Conservation (phyloP, 2,329 filamentous ascomycete genomes). For the Nigrograna mackinnonii region DNA sequence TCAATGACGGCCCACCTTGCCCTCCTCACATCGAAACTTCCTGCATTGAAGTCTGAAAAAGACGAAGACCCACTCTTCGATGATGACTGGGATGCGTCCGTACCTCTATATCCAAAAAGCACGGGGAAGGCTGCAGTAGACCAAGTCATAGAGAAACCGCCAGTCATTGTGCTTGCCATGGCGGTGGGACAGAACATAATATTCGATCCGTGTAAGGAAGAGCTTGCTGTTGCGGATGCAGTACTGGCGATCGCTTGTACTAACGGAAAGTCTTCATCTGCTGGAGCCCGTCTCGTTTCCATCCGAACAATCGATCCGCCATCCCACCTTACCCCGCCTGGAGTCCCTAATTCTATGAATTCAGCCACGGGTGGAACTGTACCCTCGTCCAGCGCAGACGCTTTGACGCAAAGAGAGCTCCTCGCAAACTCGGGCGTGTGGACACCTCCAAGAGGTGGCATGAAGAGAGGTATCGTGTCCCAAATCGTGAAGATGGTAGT, state of each 20-base stretch:
- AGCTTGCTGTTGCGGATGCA: constrained; percentile 89
- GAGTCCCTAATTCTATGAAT: constrained; percentile 52
- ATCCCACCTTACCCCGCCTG: constrained; percentile 51
- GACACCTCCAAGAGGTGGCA: constrained; percentile 82
- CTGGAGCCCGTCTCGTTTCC: constrained; percentile 43
- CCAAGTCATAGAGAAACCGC: constrained; percentile 61
- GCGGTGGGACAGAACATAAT: constrained; percentile 85
- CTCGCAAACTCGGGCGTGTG: constrained; percentile 72
- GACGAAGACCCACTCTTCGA: constrained; percentile 98
- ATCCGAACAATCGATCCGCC: constrained; percentile 55
- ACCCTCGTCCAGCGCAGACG: constrained; percentile 42
- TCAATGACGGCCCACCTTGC: constrained; percentile 93
- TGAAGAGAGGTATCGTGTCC: constrained; percentile 73
- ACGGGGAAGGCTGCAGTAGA: constrained; percentile 25
- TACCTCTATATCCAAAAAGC: constrained; percentile 70
- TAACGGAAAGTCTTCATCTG: constrained; percentile 21
- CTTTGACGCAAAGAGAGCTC: constrained; percentile 54
- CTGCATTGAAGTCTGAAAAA: constrained; percentile 80
- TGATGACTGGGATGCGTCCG: constrained; percentile 91
- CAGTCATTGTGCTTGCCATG: constrained; percentile 88
- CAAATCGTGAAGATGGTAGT: constrained; percentile 77
- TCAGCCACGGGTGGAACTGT: constrained; percentile 46
- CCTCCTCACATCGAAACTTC: constrained; percentile 83
- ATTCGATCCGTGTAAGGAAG: constrained; percentile 89
- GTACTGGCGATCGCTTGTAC: constrained; percentile 84